phyloP scores from a whole-genome alignment of 2,329 filamentous ascomycete genomes.

The Colletotrichum truncatum region DNA sequence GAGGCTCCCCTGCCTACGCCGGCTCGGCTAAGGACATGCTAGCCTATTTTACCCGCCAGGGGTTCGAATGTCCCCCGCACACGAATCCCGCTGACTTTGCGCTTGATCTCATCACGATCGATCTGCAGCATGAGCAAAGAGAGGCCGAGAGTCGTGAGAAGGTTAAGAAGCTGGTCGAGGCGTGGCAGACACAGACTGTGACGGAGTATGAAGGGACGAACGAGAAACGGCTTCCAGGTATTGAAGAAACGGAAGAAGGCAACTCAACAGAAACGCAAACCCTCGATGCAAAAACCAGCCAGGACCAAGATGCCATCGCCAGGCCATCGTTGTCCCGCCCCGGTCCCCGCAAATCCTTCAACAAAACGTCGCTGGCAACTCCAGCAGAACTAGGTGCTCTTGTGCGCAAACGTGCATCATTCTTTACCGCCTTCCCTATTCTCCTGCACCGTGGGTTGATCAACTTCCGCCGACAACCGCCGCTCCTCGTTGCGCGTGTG shows the following conservation, averaged over 20 bases:
- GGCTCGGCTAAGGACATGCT: slow-evolving; percentile 73
- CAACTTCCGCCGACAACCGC: slow-evolving; percentile 74
- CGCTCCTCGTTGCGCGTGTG: slow-evolving; percentile 69
- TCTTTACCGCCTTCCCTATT: slow-evolving; percentile 71
- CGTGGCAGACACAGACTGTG: slow-evolving; percentile 54
- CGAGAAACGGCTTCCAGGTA: slow-evolving; percentile 36
- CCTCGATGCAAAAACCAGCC: background rate
- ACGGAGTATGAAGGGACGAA: background rate
- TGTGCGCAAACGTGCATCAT: slow-evolving; percentile 68
- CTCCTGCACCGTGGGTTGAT: slow-evolving; percentile 73
- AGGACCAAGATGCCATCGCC: background rate
- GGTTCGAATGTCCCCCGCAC: slow-evolving; percentile 72
- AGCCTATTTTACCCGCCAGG: slow-evolving; percentile 66
- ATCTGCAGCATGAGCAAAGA: slow-evolving; percentile 71
- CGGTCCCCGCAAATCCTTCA: slow-evolving; percentile 49
- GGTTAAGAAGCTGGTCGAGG: slow-evolving; percentile 68
- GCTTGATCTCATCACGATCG: slow-evolving; percentile 79
- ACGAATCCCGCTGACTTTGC: slow-evolving; percentile 84
- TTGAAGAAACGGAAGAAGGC: slow-evolving; percentile 40
- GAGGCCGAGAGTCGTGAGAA: slow-evolving; percentile 71
- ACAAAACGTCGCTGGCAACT: slow-evolving; percentile 62
- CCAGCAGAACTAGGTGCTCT: slow-evolving; percentile 78
- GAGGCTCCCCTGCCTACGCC: slow-evolving; percentile 74
- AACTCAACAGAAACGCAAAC: background rate
- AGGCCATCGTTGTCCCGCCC: slow-evolving; percentile 12